Base-by-base conservation (phyloP, 257 asterid species). In the Solanum sejunctum region DNA sequence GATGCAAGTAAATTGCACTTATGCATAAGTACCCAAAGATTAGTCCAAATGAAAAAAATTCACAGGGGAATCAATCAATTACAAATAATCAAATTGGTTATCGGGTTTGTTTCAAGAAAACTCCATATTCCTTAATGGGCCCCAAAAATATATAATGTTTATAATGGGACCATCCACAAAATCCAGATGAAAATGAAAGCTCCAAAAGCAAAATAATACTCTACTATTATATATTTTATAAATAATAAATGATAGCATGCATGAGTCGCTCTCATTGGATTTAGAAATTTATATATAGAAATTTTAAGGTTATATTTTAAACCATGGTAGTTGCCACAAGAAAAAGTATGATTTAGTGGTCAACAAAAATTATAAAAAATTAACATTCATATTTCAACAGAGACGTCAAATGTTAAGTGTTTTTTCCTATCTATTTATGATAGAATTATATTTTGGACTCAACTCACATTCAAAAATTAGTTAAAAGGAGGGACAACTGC, bases 81-180 rank as follows among this genome's bases (percentile, higher is more conserved):
- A 51, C 56, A 71, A 71, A 17, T 11, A 17, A 39, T 18, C 52
- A 51, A 52, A 51, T 75, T 49, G 16, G 61, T 49, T 77, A 77
- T 51, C 4, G 23, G 21, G 61, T 49, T 75, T 12, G 45, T 75
- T 49, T 75, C 41, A 16, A 77, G 61, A 77, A 51, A 45, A 77
- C 21, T 13, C 82, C 82, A 77, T 77, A 77, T 77, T 77, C 82
- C 60, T 51, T 16, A 26, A 77, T 16, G 82, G 82, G n/a, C 63
- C 82, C 82, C 64, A 4, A 77, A 51, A 51, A 51, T 77, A 49
- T 75, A 47, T 49, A 75, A 49, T 75, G 43, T 26, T 23, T 21
- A 52, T 15, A 51, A 51, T 51, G 23, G 21, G 64, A 26, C 82
- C 82, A 54, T 16, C 6, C 26, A 13, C 63, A 77, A 51, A 77